Conservation (phyloP, 169 alveolate species). For the Ichthyophthirius multifiliis region DNA sequence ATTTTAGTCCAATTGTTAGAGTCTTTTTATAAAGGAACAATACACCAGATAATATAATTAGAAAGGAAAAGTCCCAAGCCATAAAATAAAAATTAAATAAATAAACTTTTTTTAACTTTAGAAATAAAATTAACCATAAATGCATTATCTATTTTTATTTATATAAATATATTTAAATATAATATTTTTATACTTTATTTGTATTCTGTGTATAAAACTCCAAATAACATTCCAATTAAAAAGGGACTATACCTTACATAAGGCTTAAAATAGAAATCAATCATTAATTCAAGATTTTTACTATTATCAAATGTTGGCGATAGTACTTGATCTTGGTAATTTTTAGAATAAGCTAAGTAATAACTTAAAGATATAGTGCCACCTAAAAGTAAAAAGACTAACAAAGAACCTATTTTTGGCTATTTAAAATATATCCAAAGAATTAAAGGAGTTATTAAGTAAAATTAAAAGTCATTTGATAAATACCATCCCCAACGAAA, state of each 20-base stretch:
- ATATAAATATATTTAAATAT: too few relatives aligned
- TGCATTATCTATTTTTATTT: neutral
- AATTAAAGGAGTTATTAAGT: neutral
- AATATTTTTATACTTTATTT: too few relatives aligned
- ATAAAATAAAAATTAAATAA: neutral
- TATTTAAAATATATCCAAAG: neutral
- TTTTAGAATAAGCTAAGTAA: too few relatives aligned
- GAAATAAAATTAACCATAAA: neutral
- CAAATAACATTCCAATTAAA: too few relatives aligned
- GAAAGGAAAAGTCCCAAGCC: neutral
- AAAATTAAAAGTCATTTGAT: neutral
- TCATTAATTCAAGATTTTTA: too few relatives aligned
- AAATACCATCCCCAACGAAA: neutral
- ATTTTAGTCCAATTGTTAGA: neutral
- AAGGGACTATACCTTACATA: too few relatives aligned
- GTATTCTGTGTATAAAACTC: too few relatives aligned
- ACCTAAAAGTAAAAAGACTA: neutral
- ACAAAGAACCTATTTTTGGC: neutral
- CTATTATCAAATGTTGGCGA: too few relatives aligned
- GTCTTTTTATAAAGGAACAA: neutral
- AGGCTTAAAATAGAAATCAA: too few relatives aligned
- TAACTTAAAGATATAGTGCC: too few relatives aligned
- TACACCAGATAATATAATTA: neutral
- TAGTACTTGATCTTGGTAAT: too few relatives aligned
- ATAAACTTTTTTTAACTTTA: neutral